Base-by-base conservation (phyloP, 2,329 filamentous ascomycete species). In the Scedosporium minutisporum region DNA sequence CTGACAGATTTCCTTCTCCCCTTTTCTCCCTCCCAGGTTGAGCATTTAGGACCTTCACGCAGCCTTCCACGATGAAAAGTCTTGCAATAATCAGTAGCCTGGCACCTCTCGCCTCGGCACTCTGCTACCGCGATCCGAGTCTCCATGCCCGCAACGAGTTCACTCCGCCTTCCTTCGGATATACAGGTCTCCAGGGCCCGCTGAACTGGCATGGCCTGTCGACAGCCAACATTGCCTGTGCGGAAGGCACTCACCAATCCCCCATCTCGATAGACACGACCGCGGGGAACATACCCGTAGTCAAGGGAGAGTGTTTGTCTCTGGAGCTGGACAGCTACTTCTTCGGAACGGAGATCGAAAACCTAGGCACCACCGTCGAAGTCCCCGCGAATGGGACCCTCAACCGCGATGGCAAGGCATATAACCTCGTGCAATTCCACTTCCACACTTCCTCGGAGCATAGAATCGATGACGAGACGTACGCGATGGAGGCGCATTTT, bases 401-500 rank as follows among this genome's bases (percentile, higher is more conserved):
- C 3, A 72, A 66, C 0, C 68, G 80, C 25, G 72, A 67, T 1
- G 74, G 73, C 33, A 70, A 70, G 16, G 68, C 73, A 16, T 84
- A 78, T 69, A 68, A 66, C 0, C 73, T 85, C 14, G 72, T 72
- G 57, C 83, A 86, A 66, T 85, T 85, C 73, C 83, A 86, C 71
- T 83, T 86, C 72, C 84, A 86, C 68, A 81, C 81, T 0, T 82
- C 84, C 0, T 81, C 80, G 53, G 84, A 87, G 74, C 84, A 87
- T 67, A 76, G 78, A 57, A 73, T 85, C 69, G 66, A 77, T 68
- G 70, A 76, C 6, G 72, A 74, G 65, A 69, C 73, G 66, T 77
- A 70, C 62, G 72, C 75, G 14, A 67, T 76, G 64, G 76, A 78
- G 65, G 72, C 75, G 27, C 76, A 78, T 66, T 76, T 77, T 65